A percentile compares a stretch with the other conserved stretches of the same genome.
Conservation (phyloP, 2,329 filamentous ascomycete species). For the Epichloe brachyelytri region DNA sequence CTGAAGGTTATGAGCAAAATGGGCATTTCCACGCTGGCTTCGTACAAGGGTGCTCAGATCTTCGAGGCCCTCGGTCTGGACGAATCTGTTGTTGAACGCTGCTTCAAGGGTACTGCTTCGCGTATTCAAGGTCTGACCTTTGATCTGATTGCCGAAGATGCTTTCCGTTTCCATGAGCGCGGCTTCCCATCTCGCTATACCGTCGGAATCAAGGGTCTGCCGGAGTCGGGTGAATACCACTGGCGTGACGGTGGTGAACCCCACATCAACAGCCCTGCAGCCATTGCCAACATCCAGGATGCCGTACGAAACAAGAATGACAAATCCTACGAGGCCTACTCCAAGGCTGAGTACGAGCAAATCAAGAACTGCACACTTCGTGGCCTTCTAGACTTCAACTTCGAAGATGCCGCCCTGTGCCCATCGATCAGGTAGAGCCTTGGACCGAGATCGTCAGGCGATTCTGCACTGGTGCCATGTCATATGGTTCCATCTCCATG, state of each 20-base stretch:
- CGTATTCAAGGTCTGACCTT: slow-evolving; percentile 92
- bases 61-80: slow-evolving; percentile 93
- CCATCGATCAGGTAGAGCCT: slow-evolving; percentile 92
- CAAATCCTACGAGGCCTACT: slow-evolving; percentile 96
- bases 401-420: slow-evolving; percentile 73
- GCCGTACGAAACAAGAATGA: slow-evolving; percentile 95
- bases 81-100: slow-evolving; percentile 81
- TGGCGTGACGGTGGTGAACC: slow-evolving; percentile 95
- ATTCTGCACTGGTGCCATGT: slow-evolving; percentile 97
- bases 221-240: slow-evolving; percentile 93
- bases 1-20: slow-evolving; percentile 99
- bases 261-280: slow-evolving; percentile 87
- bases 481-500: slow-evolving; percentile 97
- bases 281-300: slow-evolving; percentile 94
- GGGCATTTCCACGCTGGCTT: slow-evolving; percentile 93
- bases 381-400: slow-evolving; percentile 91
- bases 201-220: slow-evolving; percentile 62
- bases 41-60: slow-evolving; percentile 96
- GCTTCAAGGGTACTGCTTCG: slow-evolving; percentile 88
- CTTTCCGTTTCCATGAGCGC: slow-evolving; percentile 87
- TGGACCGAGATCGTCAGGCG: slow-evolving; percentile 97
- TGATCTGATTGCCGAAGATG: slow-evolving; percentile 84
- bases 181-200: slow-evolving; percentile 77
- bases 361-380: slow-evolving; percentile 94
- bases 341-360: slow-evolving; percentile 81